These are phyloP conservation scores for Vigna unguiculata DNA, from an alignment of 306 rosid genomes.

Conservation along the genomic window DNA sequence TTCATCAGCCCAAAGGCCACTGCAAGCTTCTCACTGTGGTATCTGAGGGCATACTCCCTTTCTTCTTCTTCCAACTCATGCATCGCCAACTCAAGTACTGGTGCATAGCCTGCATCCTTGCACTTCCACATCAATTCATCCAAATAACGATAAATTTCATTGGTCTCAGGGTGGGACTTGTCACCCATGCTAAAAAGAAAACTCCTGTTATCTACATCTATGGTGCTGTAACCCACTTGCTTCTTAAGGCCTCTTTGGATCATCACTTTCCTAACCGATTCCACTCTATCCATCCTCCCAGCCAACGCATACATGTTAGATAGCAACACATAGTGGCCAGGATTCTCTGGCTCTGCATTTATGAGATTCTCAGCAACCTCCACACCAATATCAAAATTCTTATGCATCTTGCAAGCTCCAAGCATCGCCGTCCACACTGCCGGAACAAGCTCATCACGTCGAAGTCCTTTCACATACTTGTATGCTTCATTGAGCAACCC, in stretches of 20 bases:
- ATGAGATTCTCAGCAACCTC: slow-evolving; percentile 79
- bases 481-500: slow-evolving; percentile 83
- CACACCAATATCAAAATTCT: slow-evolving; percentile 74
- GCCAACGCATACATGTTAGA: slow-evolving; percentile 84
- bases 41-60: slow-evolving; percentile 88
- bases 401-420: slow-evolving; percentile 93
- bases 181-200: slow-evolving; percentile 83
- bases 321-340: slow-evolving; percentile 87
- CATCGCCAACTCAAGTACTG: slow-evolving; percentile 63
- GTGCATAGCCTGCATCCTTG: slow-evolving; percentile 73
- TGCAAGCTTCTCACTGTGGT: slow-evolving; percentile 95
- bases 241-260: slow-evolving; percentile 68
- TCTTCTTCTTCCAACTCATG: slow-evolving; percentile 96
- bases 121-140: slow-evolving; percentile 75
- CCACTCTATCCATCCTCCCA: slow-evolving; percentile 85
- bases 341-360: slow-evolving; percentile 81
- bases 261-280: slow-evolving; percentile 73
- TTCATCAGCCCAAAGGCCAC: slow-evolving; percentile 83
- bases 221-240: slow-evolving; percentile 82
- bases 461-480: slow-evolving; percentile 54
- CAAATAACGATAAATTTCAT: slow-evolving; percentile 61
- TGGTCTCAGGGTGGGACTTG: slow-evolving; percentile 65
- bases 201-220: slow-evolving; percentile 61
- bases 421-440: slow-evolving; percentile 91
- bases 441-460: slow-evolving; percentile 53